Percentiles rank a stretch among this genome's conserved stretches.
Conservation (phyloP, 2,329 filamentous ascomycete species). For the Sporothrix schenckii region DNA sequence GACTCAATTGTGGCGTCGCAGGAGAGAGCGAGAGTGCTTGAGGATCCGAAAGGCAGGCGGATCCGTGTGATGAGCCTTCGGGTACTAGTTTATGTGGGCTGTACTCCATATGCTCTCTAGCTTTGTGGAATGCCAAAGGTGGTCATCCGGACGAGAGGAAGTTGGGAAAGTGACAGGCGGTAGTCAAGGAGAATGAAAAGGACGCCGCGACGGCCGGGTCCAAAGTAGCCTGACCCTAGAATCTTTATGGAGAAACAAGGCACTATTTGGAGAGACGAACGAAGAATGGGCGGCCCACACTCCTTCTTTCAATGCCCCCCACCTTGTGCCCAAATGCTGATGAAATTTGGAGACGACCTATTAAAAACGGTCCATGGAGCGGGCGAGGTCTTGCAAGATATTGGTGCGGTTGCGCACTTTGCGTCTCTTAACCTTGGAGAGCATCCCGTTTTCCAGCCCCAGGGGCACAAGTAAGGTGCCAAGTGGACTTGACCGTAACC, state of each 20-base stretch:
- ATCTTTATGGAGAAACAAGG: slow-evolving; percentile 18
- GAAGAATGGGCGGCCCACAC: slow-evolving; percentile 8
- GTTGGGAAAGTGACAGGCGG: slow-evolving; percentile 25
- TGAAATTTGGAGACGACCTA: slow-evolving; percentile 13
- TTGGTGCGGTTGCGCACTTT: slow-evolving; percentile 7
- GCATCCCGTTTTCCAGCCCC: not conserved
- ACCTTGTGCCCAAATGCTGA: slow-evolving; percentile 5
- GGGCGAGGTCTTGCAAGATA: not conserved
- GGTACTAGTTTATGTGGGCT: not conserved
- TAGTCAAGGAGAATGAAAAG: slow-evolving; percentile 21
- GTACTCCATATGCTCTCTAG: not conserved
- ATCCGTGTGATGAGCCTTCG: not conserved
- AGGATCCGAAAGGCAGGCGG: not conserved
- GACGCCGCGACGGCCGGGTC: not conserved
- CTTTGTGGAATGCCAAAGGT: not conserved
- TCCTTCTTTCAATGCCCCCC: not conserved
- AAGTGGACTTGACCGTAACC: not conserved
- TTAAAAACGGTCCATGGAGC: not conserved
- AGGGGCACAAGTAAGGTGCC: not conserved
- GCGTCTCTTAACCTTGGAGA: not conserved
- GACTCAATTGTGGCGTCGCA: slow-evolving; percentile 16
- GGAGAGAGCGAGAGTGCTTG: not conserved
- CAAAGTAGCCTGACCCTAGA: slow-evolving; percentile 13
- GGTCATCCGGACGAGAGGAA: slow-evolving; percentile 33
- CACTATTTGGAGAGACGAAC: not conserved